A percentile compares a stretch with the other conserved stretches of the same genome.
Conservation (phyloP, 805 yeast genomes). For the Candida golubevii region DNA sequence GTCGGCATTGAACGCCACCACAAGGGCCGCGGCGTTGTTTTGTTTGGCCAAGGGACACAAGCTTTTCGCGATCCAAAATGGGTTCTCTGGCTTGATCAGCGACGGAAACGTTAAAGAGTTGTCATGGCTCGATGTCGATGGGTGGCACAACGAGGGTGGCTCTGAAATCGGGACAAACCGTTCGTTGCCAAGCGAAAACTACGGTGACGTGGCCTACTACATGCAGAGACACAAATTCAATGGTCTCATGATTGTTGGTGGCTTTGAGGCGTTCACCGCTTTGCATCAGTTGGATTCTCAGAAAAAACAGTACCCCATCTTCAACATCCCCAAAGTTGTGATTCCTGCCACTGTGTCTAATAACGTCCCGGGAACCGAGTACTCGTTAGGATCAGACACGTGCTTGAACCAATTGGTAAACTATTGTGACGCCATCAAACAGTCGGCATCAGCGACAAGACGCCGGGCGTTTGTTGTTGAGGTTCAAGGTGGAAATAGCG, state of each 20-base stretch:
- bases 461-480: slow-evolving; percentile 94
- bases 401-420: slow-evolving; percentile 87
- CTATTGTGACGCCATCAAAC: slow-evolving; percentile 94
- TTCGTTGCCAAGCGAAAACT: slow-evolving; percentile 24
- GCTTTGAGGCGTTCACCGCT: slow-evolving; percentile 92
- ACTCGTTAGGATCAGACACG: slow-evolving; percentile 92
- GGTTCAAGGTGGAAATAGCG: slow-evolving; percentile 97
- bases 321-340: slow-evolving; percentile 90
- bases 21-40: slow-evolving; percentile 67
- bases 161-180: slow-evolving; percentile 81
- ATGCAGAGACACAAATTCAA: slow-evolving; percentile 85
- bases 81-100: slow-evolving; percentile 65
- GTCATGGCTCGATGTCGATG: slow-evolving; percentile 65
- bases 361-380: slow-evolving; percentile 98
- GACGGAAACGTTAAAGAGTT: slow-evolving; percentile 58
- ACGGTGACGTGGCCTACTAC: slow-evolving; percentile 89
- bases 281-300: slow-evolving; percentile 77
- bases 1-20: slow-evolving; percentile 75
- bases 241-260: slow-evolving; percentile 90
- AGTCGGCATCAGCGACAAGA: slow-evolving; percentile 90
- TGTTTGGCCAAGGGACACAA: slow-evolving; percentile 73
- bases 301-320: slow-evolving; percentile 76
- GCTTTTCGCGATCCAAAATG: slow-evolving; percentile 68
- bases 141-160: slow-evolving; percentile 74
- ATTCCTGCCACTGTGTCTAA: slow-evolving; percentile 95